Evolutionary conservation across 345 rosid genomes (phyloP), one percentile per base, ranked within the genome.

Genomic region (Eutrema japonicum): DNA sequence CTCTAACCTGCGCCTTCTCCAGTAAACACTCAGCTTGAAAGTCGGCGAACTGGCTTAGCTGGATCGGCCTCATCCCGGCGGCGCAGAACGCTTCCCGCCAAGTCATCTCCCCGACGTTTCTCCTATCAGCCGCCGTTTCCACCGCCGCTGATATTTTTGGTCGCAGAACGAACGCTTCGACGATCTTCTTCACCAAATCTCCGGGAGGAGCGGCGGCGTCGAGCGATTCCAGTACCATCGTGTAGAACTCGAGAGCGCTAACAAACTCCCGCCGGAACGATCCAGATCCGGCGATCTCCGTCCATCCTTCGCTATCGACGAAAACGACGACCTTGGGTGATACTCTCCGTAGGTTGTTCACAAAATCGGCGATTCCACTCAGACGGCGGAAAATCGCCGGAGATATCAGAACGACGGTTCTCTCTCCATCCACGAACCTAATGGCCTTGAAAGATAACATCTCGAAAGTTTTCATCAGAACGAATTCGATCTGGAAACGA

Each of bases 1-100:
- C 99, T 72, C 85, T 75, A 41, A 83, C 92, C 51, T 87, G 92
- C 27, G 92, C 85, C 74, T 85, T 89, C 70, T 88, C 85, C 42
- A 92, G 58, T 81, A 96, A 77, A 73, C 77, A 83, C 85, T 90
- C 92, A 0, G 96, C 98, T 73, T 87, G 98, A 54, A 77, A 87
- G 37, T 88, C 92, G 11, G 98, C 98, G n/a, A 92, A 92, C 77
- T 85, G 97, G 67, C 98, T 96, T 75, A 88, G 58, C 64, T 71
- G 79, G 30, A 89, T 81, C 75, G 89, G 75, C 85, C 95, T 85
- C 92, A 96, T 76, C 64, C 97, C 98, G 43, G 90, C 90, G 71
- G 82, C 90, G 8, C 62, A 73, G 18, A 96, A 86, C 40, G 77
- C 77, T 70, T 96, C 98, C 79, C 86, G 83, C 96, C 97, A 93